Conservation (phyloP, 2,329 filamentous ascomycete genomes). For the Ceratocystis destructans region DNA sequence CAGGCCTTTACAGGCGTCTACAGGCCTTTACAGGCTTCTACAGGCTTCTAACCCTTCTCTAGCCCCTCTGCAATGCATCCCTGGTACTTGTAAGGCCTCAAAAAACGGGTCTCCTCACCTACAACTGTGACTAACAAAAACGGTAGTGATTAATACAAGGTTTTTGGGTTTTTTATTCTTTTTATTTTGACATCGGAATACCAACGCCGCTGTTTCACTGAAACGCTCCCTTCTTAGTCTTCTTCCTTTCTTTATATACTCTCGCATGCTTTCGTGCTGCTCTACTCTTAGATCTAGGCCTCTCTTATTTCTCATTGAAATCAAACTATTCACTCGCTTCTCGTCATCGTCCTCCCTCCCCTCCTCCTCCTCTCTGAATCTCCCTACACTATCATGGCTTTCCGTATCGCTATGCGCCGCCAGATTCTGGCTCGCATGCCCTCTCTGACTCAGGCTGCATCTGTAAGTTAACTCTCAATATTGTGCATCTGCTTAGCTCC, state of each 20-base stretch:
- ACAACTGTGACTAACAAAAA: constrained; percentile 17
- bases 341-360: neutral
- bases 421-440: constrained; percentile 27
- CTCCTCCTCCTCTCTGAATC: neutral
- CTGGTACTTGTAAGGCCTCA: no score
- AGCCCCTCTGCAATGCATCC: no score
- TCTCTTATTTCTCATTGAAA: neutral
- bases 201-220: constrained; percentile 13
- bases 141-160: neutral
- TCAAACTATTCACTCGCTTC: neutral
- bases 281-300: constrained; percentile 6
- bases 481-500: neutral
- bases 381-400: constrained; percentile 27
- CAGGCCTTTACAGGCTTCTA: neutral
- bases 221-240: neutral
- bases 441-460: constrained; percentile 27
- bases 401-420: constrained; percentile 29
- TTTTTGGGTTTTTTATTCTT: neutral
- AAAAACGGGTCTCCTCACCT: neutral
- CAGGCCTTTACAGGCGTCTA: neutral
- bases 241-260: neutral
- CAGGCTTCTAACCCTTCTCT: neutral
- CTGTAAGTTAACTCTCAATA: constrained; percentile 22
- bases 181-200: constrained; percentile 12
- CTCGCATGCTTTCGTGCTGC: neutral